A percentile compares a stretch with the other conserved stretches of the same genome.
phyloP scores from a whole-genome alignment of 2,329 filamentous ascomycete genomes.

The Aspergillus sp. region DNA sequence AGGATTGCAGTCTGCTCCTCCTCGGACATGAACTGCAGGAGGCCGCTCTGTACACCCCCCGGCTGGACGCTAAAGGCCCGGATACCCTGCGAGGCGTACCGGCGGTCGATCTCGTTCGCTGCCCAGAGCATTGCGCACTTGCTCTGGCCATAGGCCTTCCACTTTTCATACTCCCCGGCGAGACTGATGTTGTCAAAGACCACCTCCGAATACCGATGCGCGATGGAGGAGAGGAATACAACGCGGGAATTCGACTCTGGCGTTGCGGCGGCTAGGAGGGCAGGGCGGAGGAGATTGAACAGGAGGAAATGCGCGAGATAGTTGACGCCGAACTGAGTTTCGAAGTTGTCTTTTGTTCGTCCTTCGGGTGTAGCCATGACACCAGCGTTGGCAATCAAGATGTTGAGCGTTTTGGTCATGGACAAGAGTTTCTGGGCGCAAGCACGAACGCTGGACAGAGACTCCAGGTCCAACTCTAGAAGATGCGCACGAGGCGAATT shows the following conservation, averaged over 20 bases:
- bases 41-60: constrained; percentile 34
- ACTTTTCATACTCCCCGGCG: constrained; percentile 35
- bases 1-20: constrained; percentile 13
- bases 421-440: constrained; percentile 16
- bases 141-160: constrained; percentile 51
- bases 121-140: constrained; percentile 60
- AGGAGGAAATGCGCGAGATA: constrained; percentile 58
- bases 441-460: constrained; percentile 21
- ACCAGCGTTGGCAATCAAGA: constrained; percentile 51
- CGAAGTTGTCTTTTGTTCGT: constrained; percentile 47
- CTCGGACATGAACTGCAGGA: background rate
- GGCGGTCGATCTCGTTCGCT: constrained; percentile 57
- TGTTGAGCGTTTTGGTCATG: constrained; percentile 21
- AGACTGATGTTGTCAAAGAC: constrained; percentile 39
- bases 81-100: constrained; percentile 51
- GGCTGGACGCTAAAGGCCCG: constrained; percentile 54
- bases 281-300: constrained; percentile 53
- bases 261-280: constrained; percentile 29
- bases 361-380: constrained; percentile 30
- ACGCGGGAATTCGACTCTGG: constrained; percentile 27
- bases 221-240: constrained; percentile 52
- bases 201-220: constrained; percentile 46
- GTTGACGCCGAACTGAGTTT: constrained; percentile 59
- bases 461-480: constrained; percentile 17
- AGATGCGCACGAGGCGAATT: constrained; percentile 28